Evolutionary conservation across 2,329 filamentous ascomycete species (phyloP).

Genomic region (Pseudogymnoascus sp.): DNA sequence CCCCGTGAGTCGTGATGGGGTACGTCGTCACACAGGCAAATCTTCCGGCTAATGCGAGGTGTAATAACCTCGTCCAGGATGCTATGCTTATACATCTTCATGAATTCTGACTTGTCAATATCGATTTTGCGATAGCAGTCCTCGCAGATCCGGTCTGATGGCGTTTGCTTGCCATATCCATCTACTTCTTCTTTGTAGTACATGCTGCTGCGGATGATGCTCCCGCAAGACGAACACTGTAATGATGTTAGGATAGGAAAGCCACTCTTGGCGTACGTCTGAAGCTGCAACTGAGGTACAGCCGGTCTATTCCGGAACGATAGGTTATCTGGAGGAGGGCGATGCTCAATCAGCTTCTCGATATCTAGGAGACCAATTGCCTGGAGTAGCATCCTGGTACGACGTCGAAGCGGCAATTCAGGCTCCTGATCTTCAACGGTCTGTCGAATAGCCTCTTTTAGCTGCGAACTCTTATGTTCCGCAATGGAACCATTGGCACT

Average conservation of each 20-base stretch:
- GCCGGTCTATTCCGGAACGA: conserved; percentile 23
- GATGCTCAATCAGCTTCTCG: conserved; percentile 32
- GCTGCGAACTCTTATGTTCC: conserved; percentile 14
- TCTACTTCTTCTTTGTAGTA: conserved; percentile 17
- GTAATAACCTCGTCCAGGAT: conserved; percentile 13
- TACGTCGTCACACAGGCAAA: conserved; percentile 23
- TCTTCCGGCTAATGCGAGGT: conserved; percentile 26
- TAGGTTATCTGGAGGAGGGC: conserved; percentile 19
- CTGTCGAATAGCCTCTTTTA: conserved; percentile 20
- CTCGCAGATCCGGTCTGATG: conserved; percentile 25
- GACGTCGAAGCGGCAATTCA: conserved; percentile 13
- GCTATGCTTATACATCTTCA: conserved; percentile 27
- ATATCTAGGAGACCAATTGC: conserved; percentile 31
- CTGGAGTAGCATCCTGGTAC: conserved; percentile 28
- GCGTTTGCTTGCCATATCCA: conserved; percentile 3
- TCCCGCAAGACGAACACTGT: conserved; percentile 14
- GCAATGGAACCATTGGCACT: neutral
- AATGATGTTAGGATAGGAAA: neutral
- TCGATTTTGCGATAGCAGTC: conserved; percentile 27
- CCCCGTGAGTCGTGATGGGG: conserved; percentile 19
- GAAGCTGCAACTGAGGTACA: conserved; percentile 18
- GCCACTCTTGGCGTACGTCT: neutral
- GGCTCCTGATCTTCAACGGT: conserved; percentile 5
- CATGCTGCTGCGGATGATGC: conserved; percentile 23
- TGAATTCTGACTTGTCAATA: conserved; percentile 24